Conservation (phyloP, 305 asterid species). For the Fraxinus dipetala region DNA sequence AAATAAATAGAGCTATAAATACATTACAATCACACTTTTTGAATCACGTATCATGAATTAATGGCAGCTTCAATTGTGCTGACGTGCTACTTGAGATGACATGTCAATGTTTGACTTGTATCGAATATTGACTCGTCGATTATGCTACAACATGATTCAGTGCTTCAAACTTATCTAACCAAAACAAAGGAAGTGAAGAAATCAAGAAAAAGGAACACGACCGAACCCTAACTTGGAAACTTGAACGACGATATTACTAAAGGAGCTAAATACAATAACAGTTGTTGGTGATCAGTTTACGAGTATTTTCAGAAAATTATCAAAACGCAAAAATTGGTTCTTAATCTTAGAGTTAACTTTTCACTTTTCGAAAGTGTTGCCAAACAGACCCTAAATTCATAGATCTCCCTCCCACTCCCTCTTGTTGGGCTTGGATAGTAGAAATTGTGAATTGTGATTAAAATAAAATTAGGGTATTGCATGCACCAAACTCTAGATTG, state of each 20-base stretch:
- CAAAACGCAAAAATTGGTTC: neutral
- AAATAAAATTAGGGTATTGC: neutral
- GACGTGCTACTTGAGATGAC: too few relatives aligned
- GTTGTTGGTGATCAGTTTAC: neutral
- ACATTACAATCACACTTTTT: too few relatives aligned
- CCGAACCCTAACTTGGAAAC: neutral
- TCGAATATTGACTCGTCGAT: neutral
- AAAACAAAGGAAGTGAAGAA: neutral
- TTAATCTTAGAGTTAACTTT: neutral
- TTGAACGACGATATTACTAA: too few relatives aligned
- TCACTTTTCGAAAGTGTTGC: neutral
- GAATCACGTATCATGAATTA: too few relatives aligned
- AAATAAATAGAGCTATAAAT: too few relatives aligned
- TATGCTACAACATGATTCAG: neutral
- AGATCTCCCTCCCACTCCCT: neutral
- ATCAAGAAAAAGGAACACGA: neutral
- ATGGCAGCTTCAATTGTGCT: too few relatives aligned
- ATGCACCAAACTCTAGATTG: constrained; percentile 29
- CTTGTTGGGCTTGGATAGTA: neutral
- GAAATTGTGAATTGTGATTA: neutral
- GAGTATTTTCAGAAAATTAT: neutral
- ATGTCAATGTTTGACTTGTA: neutral
- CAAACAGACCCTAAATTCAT: neutral
- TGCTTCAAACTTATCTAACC: too few relatives aligned
- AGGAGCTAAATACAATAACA: too few relatives aligned